A percentile compares a stretch with the other conserved stretches of the same genome.
Conservation (phyloP, 2,329 filamentous ascomycete genomes). For the Trichoderma gracile region DNA sequence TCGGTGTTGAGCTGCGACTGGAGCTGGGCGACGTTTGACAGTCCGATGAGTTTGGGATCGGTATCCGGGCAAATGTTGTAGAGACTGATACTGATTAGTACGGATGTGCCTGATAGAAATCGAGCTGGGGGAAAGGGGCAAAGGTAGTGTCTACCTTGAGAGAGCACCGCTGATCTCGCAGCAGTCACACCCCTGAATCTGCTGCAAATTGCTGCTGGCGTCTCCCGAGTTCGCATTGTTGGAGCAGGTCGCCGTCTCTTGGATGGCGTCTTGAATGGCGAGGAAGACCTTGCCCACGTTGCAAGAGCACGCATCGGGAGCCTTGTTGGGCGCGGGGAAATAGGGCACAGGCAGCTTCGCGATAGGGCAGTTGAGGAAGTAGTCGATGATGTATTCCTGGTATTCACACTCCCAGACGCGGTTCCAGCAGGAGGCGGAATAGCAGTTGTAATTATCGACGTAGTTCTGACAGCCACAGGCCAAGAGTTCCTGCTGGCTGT, state of each 20-base stretch:
- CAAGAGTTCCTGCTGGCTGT: slow-evolving; percentile 27
- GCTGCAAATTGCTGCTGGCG: slow-evolving; percentile 27
- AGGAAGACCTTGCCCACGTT: slow-evolving; percentile 38
- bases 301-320: slow-evolving; percentile 41
- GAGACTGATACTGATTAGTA: slow-evolving; percentile 26
- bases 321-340: slow-evolving; percentile 40
- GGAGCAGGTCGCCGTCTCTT: slow-evolving; percentile 28
- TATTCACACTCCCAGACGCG: slow-evolving; percentile 44
- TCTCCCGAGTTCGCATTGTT: slow-evolving; percentile 31
- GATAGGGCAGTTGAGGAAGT: slow-evolving; percentile 37
- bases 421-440: slow-evolving; percentile 43
- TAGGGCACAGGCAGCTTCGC: slow-evolving; percentile 40
- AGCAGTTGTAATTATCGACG: slow-evolving; percentile 39
- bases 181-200: slow-evolving; percentile 38
- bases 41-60: slow-evolving; percentile 30
- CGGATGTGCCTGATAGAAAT: not conserved
- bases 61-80: slow-evolving; percentile 38
- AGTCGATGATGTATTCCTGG: slow-evolving; percentile 41
- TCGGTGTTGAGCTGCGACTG: slow-evolving; percentile 27
- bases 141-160: slow-evolving; percentile 35
- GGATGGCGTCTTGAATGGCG: slow-evolving; percentile 29
- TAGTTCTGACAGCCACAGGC: slow-evolving; percentile 34
- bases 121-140: no score
- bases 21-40: slow-evolving; percentile 27
- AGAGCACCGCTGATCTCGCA: slow-evolving; percentile 40